Base-by-base conservation (phyloP, 2,329 filamentous ascomycete species). In the Ceratocystis ficicola region DNA sequence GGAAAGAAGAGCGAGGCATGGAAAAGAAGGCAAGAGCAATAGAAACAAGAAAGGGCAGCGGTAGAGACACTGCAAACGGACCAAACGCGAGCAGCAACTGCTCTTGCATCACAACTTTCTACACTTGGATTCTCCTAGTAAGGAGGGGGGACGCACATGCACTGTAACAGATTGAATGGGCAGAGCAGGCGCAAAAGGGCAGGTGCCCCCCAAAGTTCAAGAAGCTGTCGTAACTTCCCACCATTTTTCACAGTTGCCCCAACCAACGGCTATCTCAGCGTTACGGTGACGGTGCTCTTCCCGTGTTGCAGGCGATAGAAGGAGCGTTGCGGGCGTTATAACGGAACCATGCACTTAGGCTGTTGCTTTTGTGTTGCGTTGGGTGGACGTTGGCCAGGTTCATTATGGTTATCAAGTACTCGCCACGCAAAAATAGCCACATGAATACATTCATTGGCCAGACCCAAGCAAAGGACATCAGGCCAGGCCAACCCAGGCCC, bases 291-390 rank as follows among this genome's bases (percentile, higher is more conserved):
- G 55, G 55, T 46, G 32, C 41, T 64, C 50, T 63, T 48, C 36
- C 62, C 46, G 62, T 64, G 25, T 48, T 60, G 52, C 25, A 36
- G 63, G 52, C 63, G 48, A 65, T 48, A 25, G 41, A 65, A 65
- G 63, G 63, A 65, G 63, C 63, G 52, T 60, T 65, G 63, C 63
- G 63, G 63, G 63, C 63, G 63, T 55, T 65, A 41, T n/a, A 46
- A 65, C 41, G 52, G 48, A 65, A 46, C 52, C 63, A 65, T 65
- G 63, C 63, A 55, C 52, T 46, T 60, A 22, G 50, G 5, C 15
- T 25, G 20, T 28, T 55, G 12, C 50, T 25, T 22, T 55, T 15
- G 36, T 41, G 36, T 15, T 41, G 36, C 36, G 36, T 41, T 41
- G 36, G 36, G 12, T 41, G 55, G 55, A 10, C 17, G 15, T 36